These are phyloP conservation scores for Xylaria sp. DNA, from an alignment of 2,329 filamentous ascomycete species.

Conservation along the genomic window DNA sequence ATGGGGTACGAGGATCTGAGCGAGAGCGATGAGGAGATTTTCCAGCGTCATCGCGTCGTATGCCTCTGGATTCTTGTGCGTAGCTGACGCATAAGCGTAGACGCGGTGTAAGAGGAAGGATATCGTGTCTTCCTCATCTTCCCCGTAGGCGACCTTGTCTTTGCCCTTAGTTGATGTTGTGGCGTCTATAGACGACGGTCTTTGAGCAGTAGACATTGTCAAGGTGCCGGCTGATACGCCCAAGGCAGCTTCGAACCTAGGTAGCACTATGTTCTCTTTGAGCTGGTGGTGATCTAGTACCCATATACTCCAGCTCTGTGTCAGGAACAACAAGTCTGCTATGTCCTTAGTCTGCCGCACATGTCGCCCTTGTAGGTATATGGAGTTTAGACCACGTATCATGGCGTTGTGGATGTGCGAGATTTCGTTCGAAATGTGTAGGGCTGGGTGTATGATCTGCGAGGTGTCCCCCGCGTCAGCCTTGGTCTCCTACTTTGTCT, in stretches of 20 bases:
- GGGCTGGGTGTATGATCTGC: conserved; percentile 37
- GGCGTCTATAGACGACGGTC: background rate
- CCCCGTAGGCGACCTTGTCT: background rate
- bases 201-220: conserved; percentile 1
- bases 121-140: conserved; percentile 12
- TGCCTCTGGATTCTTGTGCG: conserved; percentile 12
- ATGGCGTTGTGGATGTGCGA: conserved; percentile 44
- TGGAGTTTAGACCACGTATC: conserved; percentile 45
- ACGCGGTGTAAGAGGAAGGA: conserved; percentile 22
- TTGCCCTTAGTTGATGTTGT: background rate
- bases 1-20: conserved; percentile 24
- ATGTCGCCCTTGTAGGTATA: conserved; percentile 44
- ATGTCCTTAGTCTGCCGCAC: conserved; percentile 38
- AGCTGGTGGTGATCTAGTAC: conserved; percentile 41
- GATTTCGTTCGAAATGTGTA: conserved; percentile 43
- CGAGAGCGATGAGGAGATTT: conserved; percentile 20
- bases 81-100: conserved; percentile 23
- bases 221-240: conserved; percentile 31
- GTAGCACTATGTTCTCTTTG: conserved; percentile 42
- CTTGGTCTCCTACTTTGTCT: background rate
- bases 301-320: conserved; percentile 40
- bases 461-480: conserved; percentile 5
- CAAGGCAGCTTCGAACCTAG: conserved; percentile 37
- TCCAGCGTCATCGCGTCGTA: conserved; percentile 12
- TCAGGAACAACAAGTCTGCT: conserved; percentile 42